These are phyloP conservation scores for Hypoxylon perforatum DNA, from an alignment of 495 filamentous ascomycete species.

Conservation along the genomic window DNA sequence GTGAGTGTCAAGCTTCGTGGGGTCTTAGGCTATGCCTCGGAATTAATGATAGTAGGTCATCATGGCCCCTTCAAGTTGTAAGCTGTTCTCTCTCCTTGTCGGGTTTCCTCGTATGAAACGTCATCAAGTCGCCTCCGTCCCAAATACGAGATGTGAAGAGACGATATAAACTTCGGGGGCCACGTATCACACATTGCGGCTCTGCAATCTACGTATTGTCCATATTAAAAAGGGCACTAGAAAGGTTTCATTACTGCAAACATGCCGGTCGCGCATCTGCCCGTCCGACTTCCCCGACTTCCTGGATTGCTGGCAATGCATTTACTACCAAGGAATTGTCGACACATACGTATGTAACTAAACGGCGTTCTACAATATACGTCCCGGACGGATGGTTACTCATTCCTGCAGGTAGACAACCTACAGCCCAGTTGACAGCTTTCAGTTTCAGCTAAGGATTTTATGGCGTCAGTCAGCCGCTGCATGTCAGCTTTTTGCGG, in stretches of 20 bases:
- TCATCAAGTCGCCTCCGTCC: slow-evolving; percentile 21
- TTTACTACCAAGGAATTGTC: background rate
- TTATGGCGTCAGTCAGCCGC: slow-evolving; percentile 21
- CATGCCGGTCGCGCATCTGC: slow-evolving; percentile 18
- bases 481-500: slow-evolving; percentile 20
- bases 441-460: slow-evolving; percentile 22
- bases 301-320: background rate
- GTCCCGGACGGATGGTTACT: slow-evolving; percentile 23
- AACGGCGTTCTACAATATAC: slow-evolving; percentile 10
- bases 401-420: slow-evolving; percentile 20
- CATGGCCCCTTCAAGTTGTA: too few relatives aligned
- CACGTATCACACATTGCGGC: slow-evolving; percentile 31
- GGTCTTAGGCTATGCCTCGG: background rate
- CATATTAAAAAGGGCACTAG: slow-evolving; percentile 2
- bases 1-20: slow-evolving; percentile 27
- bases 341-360: slow-evolving; percentile 4
- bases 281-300: slow-evolving; percentile 2
- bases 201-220: slow-evolving; percentile 15
- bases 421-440: slow-evolving; percentile 10
- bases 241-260: slow-evolving; percentile 20
- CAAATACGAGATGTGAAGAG: slow-evolving; percentile 36
- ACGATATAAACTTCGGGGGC: slow-evolving; percentile 37
- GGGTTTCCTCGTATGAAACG: slow-evolving; percentile 35
- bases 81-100: background rate
- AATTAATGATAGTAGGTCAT: too few relatives aligned